phyloP scores from a whole-genome alignment of 768 basidiomycete genomes.

The Lactarius hengduanensis region DNA sequence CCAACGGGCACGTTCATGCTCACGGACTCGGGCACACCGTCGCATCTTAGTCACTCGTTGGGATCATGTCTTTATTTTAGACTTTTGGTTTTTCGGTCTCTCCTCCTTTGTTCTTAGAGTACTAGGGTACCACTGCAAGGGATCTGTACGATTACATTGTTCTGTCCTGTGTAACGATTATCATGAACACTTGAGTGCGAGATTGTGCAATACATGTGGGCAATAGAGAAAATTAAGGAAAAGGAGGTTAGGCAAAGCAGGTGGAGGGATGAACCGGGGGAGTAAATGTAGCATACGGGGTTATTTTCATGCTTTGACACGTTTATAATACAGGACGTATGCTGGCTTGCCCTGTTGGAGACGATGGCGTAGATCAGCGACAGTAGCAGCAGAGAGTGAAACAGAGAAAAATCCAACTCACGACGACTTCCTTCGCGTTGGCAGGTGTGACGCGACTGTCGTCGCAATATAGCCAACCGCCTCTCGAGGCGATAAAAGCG shows the following conservation, averaged over 20 bases:
- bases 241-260: conserved; percentile 10
- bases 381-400: conserved; percentile 11
- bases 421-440: conserved; percentile 80
- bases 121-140: conserved; percentile 14
- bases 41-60: conserved; percentile 3
- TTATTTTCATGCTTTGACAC: conserved; percentile 33
- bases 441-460: conserved; percentile 81
- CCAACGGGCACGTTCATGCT: conserved; percentile 22
- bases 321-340: conserved; percentile 82
- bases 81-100: conserved; percentile 9
- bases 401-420: conserved; percentile 41
- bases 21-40: conserved; percentile 7
- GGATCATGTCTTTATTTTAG: background rate
- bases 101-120: conserved; percentile 20
- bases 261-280: background rate
- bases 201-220: conserved; percentile 29
- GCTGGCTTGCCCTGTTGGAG: conserved; percentile 57
- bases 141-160: conserved; percentile 29
- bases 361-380: conserved; percentile 29
- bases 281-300: conserved; percentile 8
- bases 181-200: conserved; percentile 26
- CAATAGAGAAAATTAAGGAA: conserved; percentile 3
- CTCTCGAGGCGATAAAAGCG: conserved; percentile 82
- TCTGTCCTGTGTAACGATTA: conserved; percentile 30
- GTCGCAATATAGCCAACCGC: conserved; percentile 92